Evolutionary conservation across 805 yeast genomes (phyloP).

Genomic region (Candida chilensis): DNA sequence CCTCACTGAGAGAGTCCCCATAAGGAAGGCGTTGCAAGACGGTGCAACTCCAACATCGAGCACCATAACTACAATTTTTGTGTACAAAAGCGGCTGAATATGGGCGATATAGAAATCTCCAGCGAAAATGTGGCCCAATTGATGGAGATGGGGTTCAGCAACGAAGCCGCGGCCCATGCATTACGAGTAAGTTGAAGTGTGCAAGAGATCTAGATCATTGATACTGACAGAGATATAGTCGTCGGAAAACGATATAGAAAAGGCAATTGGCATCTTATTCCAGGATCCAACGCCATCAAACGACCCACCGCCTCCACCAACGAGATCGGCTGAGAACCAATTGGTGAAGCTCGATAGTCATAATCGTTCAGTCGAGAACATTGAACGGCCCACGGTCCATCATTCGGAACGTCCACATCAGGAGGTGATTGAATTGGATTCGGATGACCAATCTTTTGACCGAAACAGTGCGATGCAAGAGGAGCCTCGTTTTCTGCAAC

Average conservation of each 20-base stretch:
- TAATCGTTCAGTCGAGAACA: slow-evolving; percentile 1
- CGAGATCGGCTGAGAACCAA: background rate
- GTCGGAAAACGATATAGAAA: slow-evolving; percentile 17
- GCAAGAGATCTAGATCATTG: no score
- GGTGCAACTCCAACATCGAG: no score
- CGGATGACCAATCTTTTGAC: no score
- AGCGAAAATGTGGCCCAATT: background rate
- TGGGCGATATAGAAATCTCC: no score
- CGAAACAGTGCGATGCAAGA: no score
- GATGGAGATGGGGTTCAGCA: slow-evolving; percentile 23
- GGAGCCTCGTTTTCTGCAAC: no score
- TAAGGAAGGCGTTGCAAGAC: no score
- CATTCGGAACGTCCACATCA: no score
- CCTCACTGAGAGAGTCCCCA: no score
- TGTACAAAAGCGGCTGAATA: no score
- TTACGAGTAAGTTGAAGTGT: slow-evolving; percentile 7
- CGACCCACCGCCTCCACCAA: slow-evolving; percentile 3
- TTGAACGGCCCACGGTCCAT: slow-evolving; percentile 2
- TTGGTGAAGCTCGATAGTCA: background rate
- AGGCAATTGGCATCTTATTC: slow-evolving; percentile 26
- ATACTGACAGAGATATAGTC: background rate
- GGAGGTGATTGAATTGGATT: no score
- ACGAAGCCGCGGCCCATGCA: slow-evolving; percentile 18
- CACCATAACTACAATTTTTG: no score
- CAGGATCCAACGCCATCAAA: slow-evolving; percentile 12